phyloP scores from a whole-genome alignment of 2,329 filamentous ascomycete species.

The Zarea fungicola region DNA sequence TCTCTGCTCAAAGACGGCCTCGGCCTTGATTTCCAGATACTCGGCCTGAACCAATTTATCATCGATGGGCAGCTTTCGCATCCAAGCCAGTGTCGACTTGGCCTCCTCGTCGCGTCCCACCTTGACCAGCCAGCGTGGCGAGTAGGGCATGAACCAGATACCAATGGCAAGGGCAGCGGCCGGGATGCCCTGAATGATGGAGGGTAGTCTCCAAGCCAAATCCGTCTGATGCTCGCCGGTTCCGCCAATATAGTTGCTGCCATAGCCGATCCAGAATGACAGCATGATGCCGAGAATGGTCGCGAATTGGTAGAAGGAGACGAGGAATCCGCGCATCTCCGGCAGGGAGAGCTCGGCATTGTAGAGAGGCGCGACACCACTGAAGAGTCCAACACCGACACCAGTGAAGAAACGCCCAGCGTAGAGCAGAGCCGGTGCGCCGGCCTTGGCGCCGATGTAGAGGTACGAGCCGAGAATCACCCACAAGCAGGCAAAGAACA shows the following conservation, averaged over 20 bases:
- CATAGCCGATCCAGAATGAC: constrained; percentile 43
- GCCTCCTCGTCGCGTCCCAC: constrained; percentile 66
- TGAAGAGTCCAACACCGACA: constrained; percentile 43
- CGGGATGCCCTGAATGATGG: constrained; percentile 39
- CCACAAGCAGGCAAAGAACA: constrained; percentile 44
- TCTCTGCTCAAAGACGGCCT: constrained; percentile 70
- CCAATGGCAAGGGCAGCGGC: constrained; percentile 55
- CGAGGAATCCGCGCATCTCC: constrained; percentile 61
- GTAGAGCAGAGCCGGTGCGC: constrained; percentile 37
- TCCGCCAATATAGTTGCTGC: constrained; percentile 43
- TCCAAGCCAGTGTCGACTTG: constrained; percentile 46
- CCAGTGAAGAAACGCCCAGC: constrained; percentile 46
- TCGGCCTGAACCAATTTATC: constrained; percentile 68
- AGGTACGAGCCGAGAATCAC: constrained; percentile 41
- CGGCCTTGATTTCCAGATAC: constrained; percentile 78
- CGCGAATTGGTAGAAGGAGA: constrained; percentile 60
- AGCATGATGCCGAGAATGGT: constrained; percentile 54
- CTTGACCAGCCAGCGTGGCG: constrained; percentile 70
- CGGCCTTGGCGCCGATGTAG: constrained; percentile 36
- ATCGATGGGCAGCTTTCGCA: constrained; percentile 56
- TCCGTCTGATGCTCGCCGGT: constrained; percentile 37
- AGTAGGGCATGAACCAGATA: constrained; percentile 77
- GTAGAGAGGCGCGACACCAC: constrained; percentile 40
- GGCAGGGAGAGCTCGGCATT: constrained; percentile 53
- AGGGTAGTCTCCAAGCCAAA: constrained; percentile 39